A percentile compares a stretch with the other conserved stretches of the same genome.
Conservation (phyloP, 305 asterid species). For the Nicotiana rustica region DNA sequence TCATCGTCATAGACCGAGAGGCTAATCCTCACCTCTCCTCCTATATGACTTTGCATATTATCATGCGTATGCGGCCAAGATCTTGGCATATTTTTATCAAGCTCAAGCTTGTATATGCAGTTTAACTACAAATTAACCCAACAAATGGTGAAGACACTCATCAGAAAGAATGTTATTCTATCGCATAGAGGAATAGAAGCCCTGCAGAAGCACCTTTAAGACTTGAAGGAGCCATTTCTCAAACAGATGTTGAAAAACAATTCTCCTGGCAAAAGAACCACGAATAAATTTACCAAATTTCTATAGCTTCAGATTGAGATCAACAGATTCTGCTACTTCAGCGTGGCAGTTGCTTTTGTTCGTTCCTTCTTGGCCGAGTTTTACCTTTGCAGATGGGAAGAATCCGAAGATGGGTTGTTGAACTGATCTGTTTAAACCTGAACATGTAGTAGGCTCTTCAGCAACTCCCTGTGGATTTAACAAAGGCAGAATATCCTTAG, state of each 20-base stretch:
- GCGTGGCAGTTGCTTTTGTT: slow-evolving; percentile 43
- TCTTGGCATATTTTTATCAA: neutral
- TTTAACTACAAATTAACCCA: neutral
- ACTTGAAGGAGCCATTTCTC: neutral
- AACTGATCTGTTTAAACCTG: slow-evolving; percentile 46
- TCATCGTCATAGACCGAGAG: neutral
- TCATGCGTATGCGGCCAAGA: neutral
- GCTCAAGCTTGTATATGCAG: neutral
- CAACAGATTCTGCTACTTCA: slow-evolving; percentile 58
- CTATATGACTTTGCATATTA: neutral
- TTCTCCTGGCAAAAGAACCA: neutral
- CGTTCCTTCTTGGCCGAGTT: slow-evolving; percentile 41
- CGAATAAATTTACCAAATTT: neutral
- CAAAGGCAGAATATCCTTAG: neutral
- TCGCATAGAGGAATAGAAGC: slow-evolving; percentile 1
- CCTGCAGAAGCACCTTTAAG: slow-evolving; percentile 16
- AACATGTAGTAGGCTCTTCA: slow-evolving; percentile 42
- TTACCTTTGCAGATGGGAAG: slow-evolving; percentile 57
- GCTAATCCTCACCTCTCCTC: neutral
- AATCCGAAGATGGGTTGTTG: slow-evolving; percentile 55
- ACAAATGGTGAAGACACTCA: neutral
- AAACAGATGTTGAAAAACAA: neutral
- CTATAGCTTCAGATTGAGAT: slow-evolving; percentile 82
- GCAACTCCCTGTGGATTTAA: slow-evolving; percentile 49
- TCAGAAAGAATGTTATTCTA: neutral